A percentile compares a stretch with the other conserved stretches of the same genome.
phyloP scores from a whole-genome alignment of 2,329 filamentous ascomycete genomes.

The Penicillium decumbens region DNA sequence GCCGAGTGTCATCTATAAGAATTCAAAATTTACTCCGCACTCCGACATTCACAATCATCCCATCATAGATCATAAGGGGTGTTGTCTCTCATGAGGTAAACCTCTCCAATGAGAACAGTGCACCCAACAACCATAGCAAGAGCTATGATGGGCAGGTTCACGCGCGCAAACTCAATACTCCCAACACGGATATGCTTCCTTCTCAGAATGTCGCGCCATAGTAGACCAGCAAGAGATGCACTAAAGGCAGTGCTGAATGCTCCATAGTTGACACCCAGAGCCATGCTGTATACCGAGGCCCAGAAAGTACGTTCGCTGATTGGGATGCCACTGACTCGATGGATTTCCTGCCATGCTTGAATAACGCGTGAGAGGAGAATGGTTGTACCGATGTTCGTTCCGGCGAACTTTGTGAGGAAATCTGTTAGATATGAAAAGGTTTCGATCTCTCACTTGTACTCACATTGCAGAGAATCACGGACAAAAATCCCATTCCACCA shows the following conservation, averaged over 20 bases:
- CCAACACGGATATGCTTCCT: slow-evolving; percentile 64
- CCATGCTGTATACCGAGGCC: slow-evolving; percentile 71
- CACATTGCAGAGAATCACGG: slow-evolving; percentile 67
- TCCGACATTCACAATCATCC: too few relatives aligned
- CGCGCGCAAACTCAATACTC: slow-evolving; percentile 60
- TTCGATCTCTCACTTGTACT: slow-evolving; percentile 28
- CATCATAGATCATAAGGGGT: slow-evolving; percentile 33
- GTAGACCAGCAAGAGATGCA: slow-evolving; percentile 64
- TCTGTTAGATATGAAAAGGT: slow-evolving; percentile 4
- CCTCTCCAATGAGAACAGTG: slow-evolving; percentile 57
- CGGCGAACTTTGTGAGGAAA: slow-evolving; percentile 56
- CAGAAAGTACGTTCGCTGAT: slow-evolving; percentile 65
- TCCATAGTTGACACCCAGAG: slow-evolving; percentile 68
- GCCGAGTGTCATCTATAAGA: too few relatives aligned
- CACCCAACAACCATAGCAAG: slow-evolving; percentile 63
- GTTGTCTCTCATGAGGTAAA: slow-evolving; percentile 53
- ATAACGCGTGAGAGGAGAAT: slow-evolving; percentile 68
- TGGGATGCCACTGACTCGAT: slow-evolving; percentile 41
- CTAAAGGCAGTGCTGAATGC: slow-evolving; percentile 70
- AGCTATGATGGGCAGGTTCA: slow-evolving; percentile 67
- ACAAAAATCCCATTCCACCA: slow-evolving; percentile 68
- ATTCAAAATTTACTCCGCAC: too few relatives aligned
- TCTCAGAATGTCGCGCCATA: slow-evolving; percentile 67
- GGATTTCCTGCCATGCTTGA: slow-evolving; percentile 63
- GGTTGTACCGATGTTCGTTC: slow-evolving; percentile 71